Evolutionary conservation across 352 stramenopile species (phyloP).

Genomic region (Phytophthora syringae): DNA sequence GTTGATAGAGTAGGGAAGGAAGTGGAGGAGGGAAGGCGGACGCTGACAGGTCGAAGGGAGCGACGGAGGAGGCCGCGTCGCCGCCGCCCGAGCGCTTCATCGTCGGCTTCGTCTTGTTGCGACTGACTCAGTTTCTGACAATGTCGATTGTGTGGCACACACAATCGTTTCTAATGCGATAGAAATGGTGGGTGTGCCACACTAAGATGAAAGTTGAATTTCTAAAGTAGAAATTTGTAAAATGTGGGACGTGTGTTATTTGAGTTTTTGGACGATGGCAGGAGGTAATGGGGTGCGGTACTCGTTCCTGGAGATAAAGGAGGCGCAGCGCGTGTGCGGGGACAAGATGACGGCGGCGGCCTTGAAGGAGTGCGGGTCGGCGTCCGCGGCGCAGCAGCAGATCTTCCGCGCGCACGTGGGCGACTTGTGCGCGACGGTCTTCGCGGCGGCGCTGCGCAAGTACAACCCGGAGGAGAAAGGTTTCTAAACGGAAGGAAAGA

Average conservation of each 20-base stretch:
- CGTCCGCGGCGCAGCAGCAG: slow-evolving; percentile 68
- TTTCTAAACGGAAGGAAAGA: slow-evolving; percentile 19
- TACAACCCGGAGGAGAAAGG: slow-evolving; percentile 75
- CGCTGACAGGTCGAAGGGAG: slow-evolving; percentile 2
- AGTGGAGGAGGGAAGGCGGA: no score
- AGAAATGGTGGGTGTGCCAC: no score
- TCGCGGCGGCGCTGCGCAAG: slow-evolving; percentile 66
- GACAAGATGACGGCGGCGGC: slow-evolving; percentile 60
- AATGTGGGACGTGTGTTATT: no score
- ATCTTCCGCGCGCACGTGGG: slow-evolving; percentile 81
- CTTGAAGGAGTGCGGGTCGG: slow-evolving; percentile 53
- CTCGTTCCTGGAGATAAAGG: slow-evolving; percentile 80
- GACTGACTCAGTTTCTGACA: no score
- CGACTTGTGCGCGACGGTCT: slow-evolving; percentile 77
- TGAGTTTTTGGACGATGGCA: no score
- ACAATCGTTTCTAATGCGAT: no score
- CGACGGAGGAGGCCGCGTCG: no score
- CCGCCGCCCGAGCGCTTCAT: slow-evolving; percentile 31
- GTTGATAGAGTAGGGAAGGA: no score
- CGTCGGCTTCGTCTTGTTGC: slow-evolving; percentile 22
- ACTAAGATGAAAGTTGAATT: no score
- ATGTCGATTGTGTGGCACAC: no score
- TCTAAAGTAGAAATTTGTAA: no score
- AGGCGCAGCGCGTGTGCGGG: slow-evolving; percentile 68
- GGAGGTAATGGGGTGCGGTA: slow-evolving; percentile 43